phyloP scores from a whole-genome alignment of 805 yeast species.

The Wickerhamomyces canadensis region DNA sequence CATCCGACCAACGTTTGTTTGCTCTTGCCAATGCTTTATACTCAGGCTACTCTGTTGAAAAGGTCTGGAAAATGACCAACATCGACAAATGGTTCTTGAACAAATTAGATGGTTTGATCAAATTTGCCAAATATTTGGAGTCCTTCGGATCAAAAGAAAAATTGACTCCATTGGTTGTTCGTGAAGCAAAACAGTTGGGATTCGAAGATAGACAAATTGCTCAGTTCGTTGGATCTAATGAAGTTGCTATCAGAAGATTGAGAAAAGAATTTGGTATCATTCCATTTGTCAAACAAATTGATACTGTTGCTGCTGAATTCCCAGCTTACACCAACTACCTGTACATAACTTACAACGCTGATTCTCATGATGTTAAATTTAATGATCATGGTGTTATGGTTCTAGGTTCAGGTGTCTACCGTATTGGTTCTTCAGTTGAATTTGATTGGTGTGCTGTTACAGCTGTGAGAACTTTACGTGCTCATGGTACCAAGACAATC shows the following conservation, averaged over 20 bases:
- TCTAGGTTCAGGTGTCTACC: constrained; percentile 95
- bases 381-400: constrained; percentile 94
- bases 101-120: constrained; percentile 72
- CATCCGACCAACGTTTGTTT: constrained; percentile 94
- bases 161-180: constrained; percentile 56
- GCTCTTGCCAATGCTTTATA: constrained; percentile 94
- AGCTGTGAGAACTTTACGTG: constrained; percentile 89
- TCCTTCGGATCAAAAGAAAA: constrained; percentile 48
- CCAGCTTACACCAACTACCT: constrained; percentile 94
- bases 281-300: constrained; percentile 95
- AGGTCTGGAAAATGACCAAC: constrained; percentile 84
- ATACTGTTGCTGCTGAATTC: constrained; percentile 98
- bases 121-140: constrained; percentile 59
- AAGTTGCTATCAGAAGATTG: constrained; percentile 84
- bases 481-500: constrained; percentile 80
- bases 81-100: constrained; percentile 96
- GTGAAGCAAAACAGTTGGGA: constrained; percentile 93
- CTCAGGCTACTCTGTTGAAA: constrained; percentile 85
- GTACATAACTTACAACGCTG: constrained; percentile 93
- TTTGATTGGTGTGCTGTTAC: constrained; percentile 99
- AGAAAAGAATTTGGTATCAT: constrained; percentile 82
- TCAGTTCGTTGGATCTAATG: constrained; percentile 79
- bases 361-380: constrained; percentile 78
- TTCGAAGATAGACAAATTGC: constrained; percentile 97
- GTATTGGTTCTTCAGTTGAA: constrained; percentile 98